Evolutionary conservation across 169 alveolate species (phyloP).

Genomic region (Plasmodium falciparum): DNA sequence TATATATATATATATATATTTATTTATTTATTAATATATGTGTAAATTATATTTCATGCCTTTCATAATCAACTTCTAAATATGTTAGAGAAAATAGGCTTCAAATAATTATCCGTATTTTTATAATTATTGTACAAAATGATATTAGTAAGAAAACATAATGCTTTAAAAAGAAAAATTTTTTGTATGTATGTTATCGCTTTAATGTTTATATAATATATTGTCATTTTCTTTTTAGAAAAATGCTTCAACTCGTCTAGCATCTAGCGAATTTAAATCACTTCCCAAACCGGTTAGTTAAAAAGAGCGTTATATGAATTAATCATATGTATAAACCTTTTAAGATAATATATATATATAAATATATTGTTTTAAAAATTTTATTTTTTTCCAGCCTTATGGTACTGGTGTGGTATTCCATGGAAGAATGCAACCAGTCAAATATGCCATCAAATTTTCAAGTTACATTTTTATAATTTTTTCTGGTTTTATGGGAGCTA

Average conservation of each 20-base stretch:
- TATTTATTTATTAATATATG: too few relatives aligned
- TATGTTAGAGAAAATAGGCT: too few relatives aligned
- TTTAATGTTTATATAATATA: too few relatives aligned
- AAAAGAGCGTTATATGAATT: not conserved
- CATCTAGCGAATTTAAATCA: slow-evolving; percentile 58
- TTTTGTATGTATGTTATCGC: not conserved
- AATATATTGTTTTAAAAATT: not conserved
- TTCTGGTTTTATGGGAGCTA: slow-evolving; percentile 86
- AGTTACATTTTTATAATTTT: slow-evolving; percentile 82
- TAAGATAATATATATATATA: not conserved
- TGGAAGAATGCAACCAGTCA: slow-evolving; percentile 79
- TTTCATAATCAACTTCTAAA: too few relatives aligned
- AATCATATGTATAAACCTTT: not conserved
- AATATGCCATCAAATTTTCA: slow-evolving; percentile 81
- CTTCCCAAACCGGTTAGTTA: slow-evolving; percentile 71
- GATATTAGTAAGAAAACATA: slow-evolving; percentile 9
- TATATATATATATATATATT: too few relatives aligned
- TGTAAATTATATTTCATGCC: too few relatives aligned
- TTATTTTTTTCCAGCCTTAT: slow-evolving; percentile 77
- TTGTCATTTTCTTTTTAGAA: slow-evolving; percentile 8
- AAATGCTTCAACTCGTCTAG: slow-evolving; percentile 35
- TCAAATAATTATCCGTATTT: not conserved
- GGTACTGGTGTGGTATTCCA: slow-evolving; percentile 87
- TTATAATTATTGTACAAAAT: not conserved
- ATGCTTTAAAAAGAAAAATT: not conserved